Percentiles rank a stretch among this genome's conserved stretches.
Evolutionary conservation across 2,329 filamentous ascomycete species (phyloP).

Genomic region (Chaetomium sp.): DNA sequence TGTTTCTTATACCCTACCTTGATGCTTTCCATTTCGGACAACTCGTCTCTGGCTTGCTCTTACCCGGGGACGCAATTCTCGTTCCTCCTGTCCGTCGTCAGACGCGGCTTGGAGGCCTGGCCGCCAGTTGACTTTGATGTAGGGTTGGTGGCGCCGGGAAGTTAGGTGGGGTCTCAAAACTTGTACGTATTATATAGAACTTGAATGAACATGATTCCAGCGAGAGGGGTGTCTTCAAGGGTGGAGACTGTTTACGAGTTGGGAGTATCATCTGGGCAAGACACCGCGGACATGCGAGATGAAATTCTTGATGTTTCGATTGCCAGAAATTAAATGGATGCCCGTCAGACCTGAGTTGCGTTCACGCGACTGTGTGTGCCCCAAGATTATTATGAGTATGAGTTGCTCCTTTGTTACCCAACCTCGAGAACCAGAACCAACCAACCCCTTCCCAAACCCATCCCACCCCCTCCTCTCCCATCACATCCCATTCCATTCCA

Average conservation of each 20-base stretch:
- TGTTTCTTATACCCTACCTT: conserved; percentile 15
- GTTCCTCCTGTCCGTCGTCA: neutral
- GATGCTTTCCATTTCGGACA: neutral
- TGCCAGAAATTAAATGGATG: neutral
- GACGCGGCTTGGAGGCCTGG: neutral
- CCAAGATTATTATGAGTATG: neutral
- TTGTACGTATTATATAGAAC: conserved; percentile 16
- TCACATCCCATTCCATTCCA: neutral
- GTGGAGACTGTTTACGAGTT: neutral
- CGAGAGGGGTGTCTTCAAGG: neutral
- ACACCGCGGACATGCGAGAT: neutral
- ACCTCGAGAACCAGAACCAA: neutral
- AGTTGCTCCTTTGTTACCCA: neutral
- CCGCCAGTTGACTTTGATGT: no score
- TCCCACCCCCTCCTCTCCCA: no score
- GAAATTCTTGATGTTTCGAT: neutral
- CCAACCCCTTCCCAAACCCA: neutral
- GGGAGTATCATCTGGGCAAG: no score
- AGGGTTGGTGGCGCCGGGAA: no score
- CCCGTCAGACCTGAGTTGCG: neutral
- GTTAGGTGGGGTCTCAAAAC: neutral
- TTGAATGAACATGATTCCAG: neutral
- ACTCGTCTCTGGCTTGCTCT: neutral
- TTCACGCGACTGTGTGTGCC: neutral
- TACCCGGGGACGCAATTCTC: neutral